Percentiles rank a stretch among this genome's conserved stretches.
phyloP scores from a whole-genome alignment of 2,329 filamentous ascomycete genomes.

The Cercospora brassicicola region DNA sequence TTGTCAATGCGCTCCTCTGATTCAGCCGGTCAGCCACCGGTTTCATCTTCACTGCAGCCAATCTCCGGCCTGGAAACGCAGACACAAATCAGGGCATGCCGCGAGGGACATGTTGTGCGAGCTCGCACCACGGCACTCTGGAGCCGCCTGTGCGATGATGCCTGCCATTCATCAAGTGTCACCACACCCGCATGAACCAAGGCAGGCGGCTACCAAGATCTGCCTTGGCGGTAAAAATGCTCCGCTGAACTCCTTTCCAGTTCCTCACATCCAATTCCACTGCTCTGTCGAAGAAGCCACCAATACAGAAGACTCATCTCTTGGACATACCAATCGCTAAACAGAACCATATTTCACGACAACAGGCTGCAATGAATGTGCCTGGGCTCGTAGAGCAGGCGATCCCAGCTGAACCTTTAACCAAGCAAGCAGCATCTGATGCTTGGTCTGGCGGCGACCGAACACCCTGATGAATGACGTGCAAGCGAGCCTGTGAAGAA shows the following conservation, averaged over 20 bases:
- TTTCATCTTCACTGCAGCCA: slow-evolving; percentile 7
- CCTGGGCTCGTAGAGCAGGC: slow-evolving; percentile 10
- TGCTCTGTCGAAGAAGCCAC: background rate
- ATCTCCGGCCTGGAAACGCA: background rate
- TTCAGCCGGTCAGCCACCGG: background rate
- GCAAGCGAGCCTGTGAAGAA: slow-evolving; percentile 60
- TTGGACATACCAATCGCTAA: background rate
- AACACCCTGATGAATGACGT: slow-evolving; percentile 70
- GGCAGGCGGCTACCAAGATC: background rate
- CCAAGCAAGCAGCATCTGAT: slow-evolving; percentile 67
- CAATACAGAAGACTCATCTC: background rate
- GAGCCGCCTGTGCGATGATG: slow-evolving; percentile 7
- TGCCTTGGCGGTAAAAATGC: background rate
- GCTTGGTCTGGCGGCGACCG: slow-evolving; percentile 68
- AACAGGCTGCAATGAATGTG: slow-evolving; percentile 17
- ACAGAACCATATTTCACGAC: slow-evolving; percentile 9
- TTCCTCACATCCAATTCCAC: background rate
- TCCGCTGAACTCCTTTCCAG: background rate
- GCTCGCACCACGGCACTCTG: background rate
- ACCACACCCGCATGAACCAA: background rate
- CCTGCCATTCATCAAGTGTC: background rate
- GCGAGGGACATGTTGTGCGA: slow-evolving; percentile 1
- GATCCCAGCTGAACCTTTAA: slow-evolving; percentile 47
- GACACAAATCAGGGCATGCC: background rate
- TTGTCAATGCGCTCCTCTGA: background rate